Conservation (phyloP, 1,284 basidiomycete genomes). For the Inonotus obliquus region DNA sequence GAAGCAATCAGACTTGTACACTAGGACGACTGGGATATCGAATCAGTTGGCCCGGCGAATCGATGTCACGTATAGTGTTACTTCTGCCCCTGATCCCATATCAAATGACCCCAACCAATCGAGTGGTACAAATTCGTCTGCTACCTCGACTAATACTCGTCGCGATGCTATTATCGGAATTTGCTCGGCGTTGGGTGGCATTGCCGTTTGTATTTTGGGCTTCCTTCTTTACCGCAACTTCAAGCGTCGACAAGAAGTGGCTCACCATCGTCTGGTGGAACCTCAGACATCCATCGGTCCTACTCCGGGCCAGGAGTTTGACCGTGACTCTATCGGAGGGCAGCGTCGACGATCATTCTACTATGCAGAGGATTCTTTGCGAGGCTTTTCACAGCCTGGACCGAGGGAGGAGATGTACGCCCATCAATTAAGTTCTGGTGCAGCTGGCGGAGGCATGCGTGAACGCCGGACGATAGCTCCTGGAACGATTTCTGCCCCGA, state of each 20-base stretch:
- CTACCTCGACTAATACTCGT: conserved; percentile 35
- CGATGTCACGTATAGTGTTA: conserved; percentile 51
- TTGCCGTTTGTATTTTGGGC: conserved; percentile 60
- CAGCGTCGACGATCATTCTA: conserved; percentile 73
- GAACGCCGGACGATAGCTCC: conserved; percentile 50
- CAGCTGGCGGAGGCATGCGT: conserved; percentile 33
- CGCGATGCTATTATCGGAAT: conserved; percentile 80
- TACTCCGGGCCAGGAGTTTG: conserved; percentile 61
- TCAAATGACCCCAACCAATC: conserved; percentile 25
- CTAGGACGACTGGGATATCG: conserved; percentile 31
- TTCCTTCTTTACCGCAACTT: conserved; percentile 59
- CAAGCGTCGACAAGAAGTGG: conserved; percentile 54
- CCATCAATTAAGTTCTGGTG: conserved; percentile 21
- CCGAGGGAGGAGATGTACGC: conserved; percentile 29
- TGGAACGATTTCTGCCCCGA: conserved; percentile 57
- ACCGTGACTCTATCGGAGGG: conserved; percentile 67
- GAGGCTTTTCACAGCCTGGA: conserved; percentile 43
- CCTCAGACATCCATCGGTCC: conserved; percentile 34
- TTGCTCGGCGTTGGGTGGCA: conserved; percentile 65
- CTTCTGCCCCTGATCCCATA: conserved; percentile 39
- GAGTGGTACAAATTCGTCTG: conserved; percentile 20
- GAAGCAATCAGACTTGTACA: conserved; percentile 58
- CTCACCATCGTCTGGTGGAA: conserved; percentile 60
- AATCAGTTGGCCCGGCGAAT: conserved; percentile 53
- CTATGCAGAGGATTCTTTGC: conserved; percentile 74